A percentile compares a stretch with the other conserved stretches of the same genome.
phyloP scores from a whole-genome alignment of 2,329 filamentous ascomycete species.

The Ophiosphaerella korrae region DNA sequence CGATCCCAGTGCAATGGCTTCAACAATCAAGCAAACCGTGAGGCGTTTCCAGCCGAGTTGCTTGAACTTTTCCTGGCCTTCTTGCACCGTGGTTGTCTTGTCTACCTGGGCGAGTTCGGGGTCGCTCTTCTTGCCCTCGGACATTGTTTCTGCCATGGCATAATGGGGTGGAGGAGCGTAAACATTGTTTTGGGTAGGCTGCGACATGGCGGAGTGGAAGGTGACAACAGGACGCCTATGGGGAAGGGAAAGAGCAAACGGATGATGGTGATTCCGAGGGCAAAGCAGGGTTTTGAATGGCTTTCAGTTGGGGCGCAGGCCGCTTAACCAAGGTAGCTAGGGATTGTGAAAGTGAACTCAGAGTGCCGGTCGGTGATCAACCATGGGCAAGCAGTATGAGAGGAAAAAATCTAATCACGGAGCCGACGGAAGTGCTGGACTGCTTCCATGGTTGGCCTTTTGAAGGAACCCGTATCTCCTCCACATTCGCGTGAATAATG shows the following conservation, averaged over 20 bases:
- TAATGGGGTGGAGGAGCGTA: constrained; percentile 27
- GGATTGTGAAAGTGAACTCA: constrained; percentile 16
- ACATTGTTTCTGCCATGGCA: constrained; percentile 25
- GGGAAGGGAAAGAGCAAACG: neutral
- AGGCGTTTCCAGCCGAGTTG: constrained; percentile 58
- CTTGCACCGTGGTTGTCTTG: constrained; percentile 38
- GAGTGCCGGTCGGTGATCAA: constrained; percentile 26
- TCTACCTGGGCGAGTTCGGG: constrained; percentile 39
- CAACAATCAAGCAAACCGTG: constrained; percentile 57
- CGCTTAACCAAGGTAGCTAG: constrained; percentile 12
- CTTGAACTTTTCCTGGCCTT: constrained; percentile 48
- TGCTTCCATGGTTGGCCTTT: neutral
- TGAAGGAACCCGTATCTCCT: constrained; percentile 23
- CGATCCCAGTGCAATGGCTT: constrained; percentile 56
- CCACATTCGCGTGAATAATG: constrained; percentile 22
- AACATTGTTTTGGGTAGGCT: neutral
- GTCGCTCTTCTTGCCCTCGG: constrained; percentile 41
- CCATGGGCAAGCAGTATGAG: constrained; percentile 5
- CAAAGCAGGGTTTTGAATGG: constrained; percentile 18
- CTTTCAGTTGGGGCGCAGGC: constrained; percentile 6
- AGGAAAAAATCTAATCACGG: constrained; percentile 2
- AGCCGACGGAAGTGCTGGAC: neutral
- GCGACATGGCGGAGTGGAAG: neutral
- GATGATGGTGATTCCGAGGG: constrained; percentile 6
- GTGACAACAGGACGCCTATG: neutral